phyloP scores from a whole-genome alignment of 768 basidiomycete genomes.

The Suillus cothurnatus region DNA sequence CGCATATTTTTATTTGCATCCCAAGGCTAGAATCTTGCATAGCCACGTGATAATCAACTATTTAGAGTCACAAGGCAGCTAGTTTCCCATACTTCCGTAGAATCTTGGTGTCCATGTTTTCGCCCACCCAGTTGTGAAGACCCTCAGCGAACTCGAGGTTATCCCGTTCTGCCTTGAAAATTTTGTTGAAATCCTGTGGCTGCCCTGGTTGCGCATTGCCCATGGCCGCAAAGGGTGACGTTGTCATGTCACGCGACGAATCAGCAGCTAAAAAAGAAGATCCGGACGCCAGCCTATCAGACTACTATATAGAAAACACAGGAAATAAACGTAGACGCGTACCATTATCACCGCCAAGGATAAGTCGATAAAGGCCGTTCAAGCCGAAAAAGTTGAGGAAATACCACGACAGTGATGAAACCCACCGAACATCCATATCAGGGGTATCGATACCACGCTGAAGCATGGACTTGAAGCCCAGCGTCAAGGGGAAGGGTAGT shows the following conservation, averaged over 20 bases:
- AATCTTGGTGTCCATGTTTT: conserved; percentile 78
- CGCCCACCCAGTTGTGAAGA: conserved; percentile 79
- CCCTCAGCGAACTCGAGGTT: conserved; percentile 92
- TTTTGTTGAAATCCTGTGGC: conserved; percentile 84
- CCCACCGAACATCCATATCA: conserved; percentile 99
- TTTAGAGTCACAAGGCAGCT: conserved; percentile 39
- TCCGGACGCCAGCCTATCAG: conserved; percentile 18
- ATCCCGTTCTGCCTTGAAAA: conserved; percentile 90
- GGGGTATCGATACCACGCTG: conserved; percentile 94
- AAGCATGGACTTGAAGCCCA: conserved; percentile 97
- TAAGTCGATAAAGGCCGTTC: conserved; percentile 92
- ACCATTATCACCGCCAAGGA: conserved; percentile 92
- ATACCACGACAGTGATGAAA: conserved; percentile 98
- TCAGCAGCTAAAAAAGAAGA: conserved; percentile 63
- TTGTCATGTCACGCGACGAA: conserved; percentile 71
- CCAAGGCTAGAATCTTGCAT: conserved; percentile 14
- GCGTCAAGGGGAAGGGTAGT: conserved; percentile 93
- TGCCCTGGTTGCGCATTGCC: conserved; percentile 51
- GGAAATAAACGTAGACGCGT: conserved; percentile 30
- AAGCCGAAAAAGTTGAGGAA: conserved; percentile 99
- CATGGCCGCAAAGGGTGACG: conserved; percentile 64
- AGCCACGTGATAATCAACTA: conserved; percentile 20
- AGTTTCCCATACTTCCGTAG: conserved; percentile 77
- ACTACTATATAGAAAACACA: conserved; percentile 9
- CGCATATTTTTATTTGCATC: conserved; percentile 21